Conservation (phyloP, 192 early-diverging fungal genomes). For the Rhizophagus clarus region DNA sequence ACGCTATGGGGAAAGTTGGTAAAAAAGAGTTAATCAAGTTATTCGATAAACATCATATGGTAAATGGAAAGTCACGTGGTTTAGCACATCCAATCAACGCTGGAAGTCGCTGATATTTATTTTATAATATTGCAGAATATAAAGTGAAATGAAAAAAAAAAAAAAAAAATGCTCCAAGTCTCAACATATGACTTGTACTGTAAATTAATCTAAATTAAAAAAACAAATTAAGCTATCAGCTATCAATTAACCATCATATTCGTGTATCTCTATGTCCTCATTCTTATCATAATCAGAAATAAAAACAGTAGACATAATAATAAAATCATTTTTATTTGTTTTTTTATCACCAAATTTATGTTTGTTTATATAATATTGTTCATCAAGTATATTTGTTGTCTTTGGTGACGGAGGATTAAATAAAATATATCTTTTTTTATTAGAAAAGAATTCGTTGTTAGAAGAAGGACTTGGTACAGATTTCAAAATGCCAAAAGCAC, state of each 20-base stretch:
- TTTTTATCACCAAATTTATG: background rate
- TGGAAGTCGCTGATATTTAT: no score
- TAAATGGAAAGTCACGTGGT: no score
- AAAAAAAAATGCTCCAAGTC: no score
- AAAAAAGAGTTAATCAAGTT: conserved; percentile 69
- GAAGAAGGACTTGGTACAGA: background rate
- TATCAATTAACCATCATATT: background rate
- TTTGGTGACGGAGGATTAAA: background rate
- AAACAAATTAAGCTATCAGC: no score
- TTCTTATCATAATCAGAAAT: background rate
- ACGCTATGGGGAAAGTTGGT: conserved; percentile 89
- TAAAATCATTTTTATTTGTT: background rate
- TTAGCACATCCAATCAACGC: no score
- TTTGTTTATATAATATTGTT: background rate
- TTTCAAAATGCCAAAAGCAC: background rate
- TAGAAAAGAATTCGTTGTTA: background rate
- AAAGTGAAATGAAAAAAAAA: no score
- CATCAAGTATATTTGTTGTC: background rate
- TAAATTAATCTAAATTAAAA: no score
- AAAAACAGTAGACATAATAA: background rate
- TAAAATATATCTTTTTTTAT: background rate
- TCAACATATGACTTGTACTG: no score
- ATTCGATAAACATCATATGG: background rate
- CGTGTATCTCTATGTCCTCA: background rate
- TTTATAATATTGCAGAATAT: no score